These are phyloP conservation scores for Colletotrichum spaethianum DNA, from an alignment of 2,329 filamentous ascomycete species.

Conservation along the genomic window DNA sequence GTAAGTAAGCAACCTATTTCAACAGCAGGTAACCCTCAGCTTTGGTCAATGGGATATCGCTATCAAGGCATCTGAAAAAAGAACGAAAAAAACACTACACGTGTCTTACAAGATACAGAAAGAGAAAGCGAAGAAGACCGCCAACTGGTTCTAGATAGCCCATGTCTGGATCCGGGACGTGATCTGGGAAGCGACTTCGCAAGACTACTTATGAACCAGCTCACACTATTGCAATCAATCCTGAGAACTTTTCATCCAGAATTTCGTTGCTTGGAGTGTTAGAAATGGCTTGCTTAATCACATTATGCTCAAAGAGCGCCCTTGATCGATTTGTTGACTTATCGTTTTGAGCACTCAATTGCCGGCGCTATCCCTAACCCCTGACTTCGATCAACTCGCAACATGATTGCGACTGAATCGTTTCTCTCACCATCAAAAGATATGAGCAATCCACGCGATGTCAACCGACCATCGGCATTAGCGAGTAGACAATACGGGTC, in stretches of 20 bases:
- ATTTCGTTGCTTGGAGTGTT: neutral
- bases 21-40: too few species aligned
- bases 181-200: neutral
- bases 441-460: slow-evolving; percentile 11
- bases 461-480: slow-evolving; percentile 6
- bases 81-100: neutral
- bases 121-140: neutral
- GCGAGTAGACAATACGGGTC: neutral
- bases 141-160: neutral
- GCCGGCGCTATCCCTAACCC: too few species aligned
- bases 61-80: neutral
- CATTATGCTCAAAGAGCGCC: neutral
- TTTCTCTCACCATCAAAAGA: neutral
- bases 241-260: too few species aligned
- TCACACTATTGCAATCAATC: neutral
- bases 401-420: neutral
- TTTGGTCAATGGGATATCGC: too few species aligned
- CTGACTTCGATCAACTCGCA: neutral
- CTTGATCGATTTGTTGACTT: neutral
- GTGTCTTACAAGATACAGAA: neutral
- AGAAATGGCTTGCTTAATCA: neutral
- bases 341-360: neutral
- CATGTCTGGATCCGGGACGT: neutral
- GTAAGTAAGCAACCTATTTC: too few species aligned
- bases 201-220: neutral